Conservation (phyloP, 1,139 yeast species). For the Suhomyces maxii region DNA sequence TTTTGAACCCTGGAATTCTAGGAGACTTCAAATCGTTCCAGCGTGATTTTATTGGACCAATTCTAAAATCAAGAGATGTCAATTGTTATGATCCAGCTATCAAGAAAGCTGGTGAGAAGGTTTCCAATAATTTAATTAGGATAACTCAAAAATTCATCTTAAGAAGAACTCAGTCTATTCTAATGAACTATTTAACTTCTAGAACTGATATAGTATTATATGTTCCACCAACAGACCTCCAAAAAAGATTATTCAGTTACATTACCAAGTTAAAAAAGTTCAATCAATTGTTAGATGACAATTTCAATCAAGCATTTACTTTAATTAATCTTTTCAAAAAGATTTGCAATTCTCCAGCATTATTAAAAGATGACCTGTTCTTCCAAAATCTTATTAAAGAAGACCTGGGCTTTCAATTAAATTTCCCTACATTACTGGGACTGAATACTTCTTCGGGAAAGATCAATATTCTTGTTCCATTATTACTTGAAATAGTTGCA, state of each 20-base stretch:
- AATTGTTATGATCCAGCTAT: slow-evolving; percentile 56
- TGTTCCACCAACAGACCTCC: slow-evolving; percentile 71
- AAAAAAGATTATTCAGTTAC: slow-evolving; percentile 53
- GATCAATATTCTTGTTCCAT: slow-evolving; percentile 51
- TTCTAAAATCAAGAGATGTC: slow-evolving; percentile 69
- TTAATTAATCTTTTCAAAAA: slow-evolving; percentile 77
- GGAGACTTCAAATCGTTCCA: slow-evolving; percentile 69
- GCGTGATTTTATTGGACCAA: slow-evolving; percentile 67
- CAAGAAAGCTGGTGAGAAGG: slow-evolving; percentile 57
- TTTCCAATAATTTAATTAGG: slow-evolving; percentile 60
- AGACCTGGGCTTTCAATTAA: slow-evolving; percentile 11
- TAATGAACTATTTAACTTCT: slow-evolving; percentile 69
- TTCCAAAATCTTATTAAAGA: slow-evolving; percentile 23
- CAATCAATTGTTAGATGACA: slow-evolving; percentile 22
- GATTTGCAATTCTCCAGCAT: slow-evolving; percentile 78
- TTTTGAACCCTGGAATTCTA: slow-evolving; percentile 78
- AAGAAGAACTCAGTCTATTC: slow-evolving; percentile 65
- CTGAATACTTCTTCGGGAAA: slow-evolving; percentile 48
- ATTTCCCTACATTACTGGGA: slow-evolving; percentile 10
- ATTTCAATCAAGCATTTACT: slow-evolving; percentile 52
- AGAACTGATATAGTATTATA: slow-evolving; percentile 79
- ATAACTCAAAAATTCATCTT: slow-evolving; percentile 68
- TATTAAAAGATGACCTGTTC: slow-evolving; percentile 47
- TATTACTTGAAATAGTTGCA: slow-evolving; percentile 49
- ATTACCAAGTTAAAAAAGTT: slow-evolving; percentile 48